phyloP scores from a whole-genome alignment of 163 green algal species.

The Scenedesmus sp. region DNA sequence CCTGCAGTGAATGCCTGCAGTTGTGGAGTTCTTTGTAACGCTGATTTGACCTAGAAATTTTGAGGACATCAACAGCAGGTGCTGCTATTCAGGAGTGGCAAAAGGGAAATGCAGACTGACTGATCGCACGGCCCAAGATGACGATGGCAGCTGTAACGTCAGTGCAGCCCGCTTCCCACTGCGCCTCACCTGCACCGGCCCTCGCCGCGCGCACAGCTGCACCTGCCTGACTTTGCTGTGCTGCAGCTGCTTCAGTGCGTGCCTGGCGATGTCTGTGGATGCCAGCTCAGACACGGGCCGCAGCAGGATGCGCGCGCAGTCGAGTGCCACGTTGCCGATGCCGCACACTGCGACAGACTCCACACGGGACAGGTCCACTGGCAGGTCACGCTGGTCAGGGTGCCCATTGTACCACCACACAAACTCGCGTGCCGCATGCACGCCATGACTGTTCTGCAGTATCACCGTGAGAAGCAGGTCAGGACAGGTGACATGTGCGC shows the following conservation, averaged over 20 bases:
- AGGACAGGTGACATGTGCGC: background rate
- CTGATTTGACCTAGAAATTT: too few relatives aligned
- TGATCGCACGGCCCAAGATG: background rate
- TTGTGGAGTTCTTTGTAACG: too few relatives aligned
- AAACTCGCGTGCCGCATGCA: constrained; percentile 93
- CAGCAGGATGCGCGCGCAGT: constrained; percentile 95
- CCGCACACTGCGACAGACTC: constrained; percentile 71
- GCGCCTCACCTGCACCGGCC: constrained; percentile 79
- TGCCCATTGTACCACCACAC: constrained; percentile 99
- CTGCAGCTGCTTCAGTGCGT: constrained; percentile 78
- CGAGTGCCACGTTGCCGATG: constrained; percentile 96
- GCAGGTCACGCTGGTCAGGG: constrained; percentile 74
- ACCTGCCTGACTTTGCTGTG: constrained; percentile 75
- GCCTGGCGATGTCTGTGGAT: constrained; percentile 87
- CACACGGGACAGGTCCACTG: constrained; percentile 73
- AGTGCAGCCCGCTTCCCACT: background rate
- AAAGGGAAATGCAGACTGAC: too few relatives aligned
- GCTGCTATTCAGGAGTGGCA: too few relatives aligned
- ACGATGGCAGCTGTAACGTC: background rate
- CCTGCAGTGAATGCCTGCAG: too few relatives aligned
- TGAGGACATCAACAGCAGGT: too few relatives aligned
- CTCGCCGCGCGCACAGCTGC: constrained; percentile 87
- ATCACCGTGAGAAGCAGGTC: background rate
- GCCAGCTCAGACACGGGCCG: constrained; percentile 67
- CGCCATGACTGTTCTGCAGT: constrained; percentile 63